phyloP scores from a whole-genome alignment of 345 rosid species.

The Triadica sebifera region DNA sequence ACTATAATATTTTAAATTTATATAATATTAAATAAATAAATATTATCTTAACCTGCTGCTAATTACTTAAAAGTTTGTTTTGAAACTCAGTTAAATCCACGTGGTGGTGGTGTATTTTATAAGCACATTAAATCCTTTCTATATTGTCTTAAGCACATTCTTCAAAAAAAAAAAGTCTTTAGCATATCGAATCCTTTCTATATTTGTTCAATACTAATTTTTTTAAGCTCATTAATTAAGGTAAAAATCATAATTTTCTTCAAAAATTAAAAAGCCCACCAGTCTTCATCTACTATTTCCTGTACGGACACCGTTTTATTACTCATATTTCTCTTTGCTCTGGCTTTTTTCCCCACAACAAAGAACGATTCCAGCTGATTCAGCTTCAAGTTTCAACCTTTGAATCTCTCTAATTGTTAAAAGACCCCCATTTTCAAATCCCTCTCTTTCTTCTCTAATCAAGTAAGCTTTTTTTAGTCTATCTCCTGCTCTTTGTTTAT shows the following conservation, averaged over 20 bases:
- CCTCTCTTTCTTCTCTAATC: not conserved
- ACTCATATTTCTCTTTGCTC: not conserved
- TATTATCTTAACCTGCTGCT: no score
- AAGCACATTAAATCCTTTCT: no score
- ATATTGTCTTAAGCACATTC: no score
- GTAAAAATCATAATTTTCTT: not conserved
- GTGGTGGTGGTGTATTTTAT: no score
- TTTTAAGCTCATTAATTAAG: not conserved
- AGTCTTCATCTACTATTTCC: not conserved
- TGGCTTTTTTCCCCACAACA: not conserved
- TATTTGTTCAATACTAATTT: not conserved
- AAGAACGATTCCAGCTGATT: conserved; percentile 10
- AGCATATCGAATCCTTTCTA: no score
- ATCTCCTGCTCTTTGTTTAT: not conserved
- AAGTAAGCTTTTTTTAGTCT: not conserved
- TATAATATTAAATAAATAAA: no score
- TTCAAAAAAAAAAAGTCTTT: no score
- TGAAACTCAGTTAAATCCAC: no score
- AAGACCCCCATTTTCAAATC: not conserved
- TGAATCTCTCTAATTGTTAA: not conserved
- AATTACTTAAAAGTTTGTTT: no score
- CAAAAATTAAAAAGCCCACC: no score
- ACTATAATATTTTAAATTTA: no score
- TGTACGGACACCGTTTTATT: conserved; percentile 1
- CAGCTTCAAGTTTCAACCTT: conserved; percentile 7